phyloP scores from a whole-genome alignment of 495 filamentous ascomycete genomes.

The Barbatosphaeria neglecta region DNA sequence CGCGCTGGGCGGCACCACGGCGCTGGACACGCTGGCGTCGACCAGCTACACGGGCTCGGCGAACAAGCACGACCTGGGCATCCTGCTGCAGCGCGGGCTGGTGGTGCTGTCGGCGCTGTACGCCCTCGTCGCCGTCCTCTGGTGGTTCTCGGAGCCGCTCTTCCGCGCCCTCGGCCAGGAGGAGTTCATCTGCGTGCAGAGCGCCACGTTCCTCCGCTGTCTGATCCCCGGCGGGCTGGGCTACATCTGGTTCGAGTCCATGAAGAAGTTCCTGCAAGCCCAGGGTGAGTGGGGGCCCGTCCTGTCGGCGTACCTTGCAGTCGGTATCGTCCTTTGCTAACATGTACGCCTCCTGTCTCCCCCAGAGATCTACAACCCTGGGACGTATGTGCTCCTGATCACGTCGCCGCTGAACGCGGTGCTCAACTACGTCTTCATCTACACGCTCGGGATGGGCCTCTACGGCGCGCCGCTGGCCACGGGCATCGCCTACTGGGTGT shows the following conservation, averaged over 20 bases:
- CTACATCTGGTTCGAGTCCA: conserved; percentile 82
- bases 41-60: conserved; percentile 77
- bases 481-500: conserved; percentile 76
- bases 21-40: conserved; percentile 78
- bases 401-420: conserved; percentile 69
- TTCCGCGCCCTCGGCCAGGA: conserved; percentile 73
- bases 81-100: conserved; percentile 71
- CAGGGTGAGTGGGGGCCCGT: conserved; percentile 60
- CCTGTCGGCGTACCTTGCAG: too few relatives aligned
- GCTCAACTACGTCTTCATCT: conserved; percentile 73
- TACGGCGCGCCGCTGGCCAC: conserved; percentile 77
- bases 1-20: conserved; percentile 83
- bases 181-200: conserved; percentile 62
- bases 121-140: conserved; percentile 60
- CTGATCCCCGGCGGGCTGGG: conserved; percentile 79
- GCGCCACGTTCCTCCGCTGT: conserved; percentile 61
- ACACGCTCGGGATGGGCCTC: conserved; percentile 57
- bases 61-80: conserved; percentile 71
- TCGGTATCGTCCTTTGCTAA: neutral
- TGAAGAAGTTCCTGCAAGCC: conserved; percentile 89
- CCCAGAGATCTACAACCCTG: conserved; percentile 71
- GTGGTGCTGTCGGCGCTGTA: conserved; percentile 66
- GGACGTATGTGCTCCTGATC: conserved; percentile 76
- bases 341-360: neutral
- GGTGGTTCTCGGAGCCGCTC: conserved; percentile 65